phyloP scores from a whole-genome alignment of 352 stramenopile species.

The Phytophthora fragariae region DNA sequence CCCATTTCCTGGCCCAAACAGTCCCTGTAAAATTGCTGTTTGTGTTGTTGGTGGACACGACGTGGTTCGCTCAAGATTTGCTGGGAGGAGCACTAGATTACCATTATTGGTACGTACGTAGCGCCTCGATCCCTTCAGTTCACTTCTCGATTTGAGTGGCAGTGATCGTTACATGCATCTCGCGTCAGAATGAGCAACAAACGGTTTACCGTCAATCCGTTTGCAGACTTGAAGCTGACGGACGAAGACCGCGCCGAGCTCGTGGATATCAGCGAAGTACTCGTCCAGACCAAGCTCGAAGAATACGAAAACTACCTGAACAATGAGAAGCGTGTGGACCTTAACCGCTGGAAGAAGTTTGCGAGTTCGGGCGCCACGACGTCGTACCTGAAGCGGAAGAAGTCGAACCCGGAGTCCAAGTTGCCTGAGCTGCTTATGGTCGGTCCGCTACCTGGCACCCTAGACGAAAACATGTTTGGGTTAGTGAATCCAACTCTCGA shows the following conservation, averaged over 20 bases:
- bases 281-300: conserved; percentile 1
- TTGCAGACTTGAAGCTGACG: not conserved
- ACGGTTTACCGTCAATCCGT: conserved; percentile 18
- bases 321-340: not conserved
- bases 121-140: not conserved
- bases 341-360: not conserved
- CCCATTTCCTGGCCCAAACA: not conserved
- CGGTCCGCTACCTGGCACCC: conserved; percentile 3
- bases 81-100: not conserved
- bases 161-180: no score
- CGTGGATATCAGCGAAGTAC: not conserved
- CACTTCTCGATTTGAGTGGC: conserved; percentile 1
- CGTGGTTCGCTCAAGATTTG: not conserved
- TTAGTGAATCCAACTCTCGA: conserved; percentile 29
- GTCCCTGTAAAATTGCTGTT: not conserved
- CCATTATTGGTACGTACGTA: no score
- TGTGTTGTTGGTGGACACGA: not conserved
- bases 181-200: conserved; percentile 6
- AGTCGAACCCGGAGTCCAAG: conserved; percentile 2
- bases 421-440: conserved; percentile 8
- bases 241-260: conserved; percentile 1
- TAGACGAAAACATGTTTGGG: conserved; percentile 46
- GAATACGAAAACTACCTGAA: conserved; percentile 3
- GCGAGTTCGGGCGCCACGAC: not conserved
- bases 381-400: conserved; percentile 3